phyloP scores from a whole-genome alignment of 306 rosid species.

The Castanopsis chinensis region DNA sequence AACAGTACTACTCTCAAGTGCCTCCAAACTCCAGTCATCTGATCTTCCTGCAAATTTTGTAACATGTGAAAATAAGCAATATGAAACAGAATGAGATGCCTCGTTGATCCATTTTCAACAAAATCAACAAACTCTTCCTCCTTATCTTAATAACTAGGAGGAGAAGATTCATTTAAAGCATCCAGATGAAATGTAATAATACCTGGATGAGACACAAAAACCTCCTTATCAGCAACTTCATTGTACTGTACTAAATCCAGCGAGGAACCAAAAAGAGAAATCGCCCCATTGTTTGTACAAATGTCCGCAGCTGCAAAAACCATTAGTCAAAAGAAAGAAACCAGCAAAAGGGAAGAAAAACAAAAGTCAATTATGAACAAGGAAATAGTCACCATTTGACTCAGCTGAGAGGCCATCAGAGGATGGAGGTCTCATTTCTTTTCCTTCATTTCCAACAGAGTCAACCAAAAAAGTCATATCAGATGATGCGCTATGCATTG shows the following conservation, averaged over 20 bases:
- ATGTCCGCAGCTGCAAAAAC: constrained; percentile 24
- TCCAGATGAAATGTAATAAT: not conserved
- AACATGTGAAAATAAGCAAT: not conserved
- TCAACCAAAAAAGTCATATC: constrained; percentile 4
- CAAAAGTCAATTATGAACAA: constrained; percentile 8
- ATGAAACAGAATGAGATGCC: constrained; percentile 6
- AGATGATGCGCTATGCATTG: constrained; percentile 8
- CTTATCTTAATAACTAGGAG: constrained; percentile 1
- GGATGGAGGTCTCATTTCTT: constrained; percentile 32
- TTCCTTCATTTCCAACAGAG: constrained; percentile 26
- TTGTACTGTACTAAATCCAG: constrained; percentile 17
- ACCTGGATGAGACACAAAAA: constrained; percentile 37
- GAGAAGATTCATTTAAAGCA: constrained; percentile 3
- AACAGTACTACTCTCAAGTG: constrained; percentile 20
- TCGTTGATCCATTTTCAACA: constrained; percentile 8
- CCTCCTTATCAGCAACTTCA: constrained; percentile 24
- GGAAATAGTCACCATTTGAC: constrained; percentile 44
- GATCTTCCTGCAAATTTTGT: constrained; percentile 37
- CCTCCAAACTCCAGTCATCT: constrained; percentile 30
- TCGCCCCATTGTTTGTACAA: constrained; percentile 3
- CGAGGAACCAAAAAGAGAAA: constrained; percentile 24
- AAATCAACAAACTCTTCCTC: constrained; percentile 1
- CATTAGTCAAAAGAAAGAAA: constrained; percentile 22
- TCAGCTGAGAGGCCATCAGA: constrained; percentile 30
- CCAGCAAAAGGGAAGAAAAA: constrained; percentile 9